Percentiles rank a stretch among this genome's conserved stretches.
These are phyloP conservation scores for Tilletia walkeri DNA, from an alignment of 1,284 basidiomycete species.

Conservation along the genomic window DNA sequence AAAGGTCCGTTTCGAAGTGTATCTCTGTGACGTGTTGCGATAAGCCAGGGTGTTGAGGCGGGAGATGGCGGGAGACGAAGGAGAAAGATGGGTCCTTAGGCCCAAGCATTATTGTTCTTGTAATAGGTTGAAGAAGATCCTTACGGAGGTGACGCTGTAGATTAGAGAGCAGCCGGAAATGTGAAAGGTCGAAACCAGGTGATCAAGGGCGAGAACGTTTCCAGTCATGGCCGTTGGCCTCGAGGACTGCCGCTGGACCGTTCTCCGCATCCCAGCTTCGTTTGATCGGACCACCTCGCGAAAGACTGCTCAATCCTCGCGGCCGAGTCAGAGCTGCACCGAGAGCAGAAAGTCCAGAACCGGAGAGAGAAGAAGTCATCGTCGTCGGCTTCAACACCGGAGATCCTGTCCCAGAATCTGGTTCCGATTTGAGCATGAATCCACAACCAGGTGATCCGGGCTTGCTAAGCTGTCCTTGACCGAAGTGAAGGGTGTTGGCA, in stretches of 20 bases:
- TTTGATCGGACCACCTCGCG: not conserved
- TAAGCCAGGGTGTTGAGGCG: too few species aligned
- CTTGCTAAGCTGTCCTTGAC: not conserved
- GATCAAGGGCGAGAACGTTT: not conserved
- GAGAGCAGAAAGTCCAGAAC: constrained; percentile 11
- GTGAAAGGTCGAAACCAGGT: too few species aligned
- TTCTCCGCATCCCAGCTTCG: constrained; percentile 3
- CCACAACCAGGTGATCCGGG: not conserved
- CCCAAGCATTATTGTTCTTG: too few species aligned
- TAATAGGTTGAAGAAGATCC: too few species aligned
- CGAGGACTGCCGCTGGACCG: not conserved
- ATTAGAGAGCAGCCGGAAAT: too few species aligned
- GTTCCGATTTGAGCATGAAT: not conserved
- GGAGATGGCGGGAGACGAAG: too few species aligned
- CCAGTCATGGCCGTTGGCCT: not conserved
- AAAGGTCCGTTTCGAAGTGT: too few species aligned
- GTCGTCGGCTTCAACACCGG: not conserved
- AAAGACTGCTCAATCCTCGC: constrained; percentile 1
- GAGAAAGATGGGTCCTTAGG: too few species aligned
- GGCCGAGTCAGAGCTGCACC: constrained; percentile 3
- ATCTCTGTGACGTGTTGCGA: too few species aligned
- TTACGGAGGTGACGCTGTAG: too few species aligned
- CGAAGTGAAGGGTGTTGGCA: too few species aligned
- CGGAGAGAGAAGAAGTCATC: not conserved
- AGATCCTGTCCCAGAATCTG: not conserved